phyloP scores from a whole-genome alignment of 129 eudicot genomes.

The Rutidosis leptorrhynchoides region DNA sequence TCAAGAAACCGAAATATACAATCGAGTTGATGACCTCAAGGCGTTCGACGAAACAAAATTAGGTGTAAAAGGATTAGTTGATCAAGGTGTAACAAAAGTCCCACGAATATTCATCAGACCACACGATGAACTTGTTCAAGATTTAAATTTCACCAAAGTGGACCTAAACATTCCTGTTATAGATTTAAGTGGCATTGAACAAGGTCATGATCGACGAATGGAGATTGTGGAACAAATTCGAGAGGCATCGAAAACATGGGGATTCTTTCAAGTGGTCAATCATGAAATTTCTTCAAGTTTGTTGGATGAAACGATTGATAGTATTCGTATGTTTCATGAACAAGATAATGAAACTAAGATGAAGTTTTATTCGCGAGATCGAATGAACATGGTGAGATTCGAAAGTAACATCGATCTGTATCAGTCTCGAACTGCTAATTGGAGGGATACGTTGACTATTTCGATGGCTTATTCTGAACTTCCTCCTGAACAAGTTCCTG shows the following conservation, averaged over 20 bases:
- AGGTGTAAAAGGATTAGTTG: conserved; percentile 56
- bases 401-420: conserved; percentile 35
- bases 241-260: conserved; percentile 41
- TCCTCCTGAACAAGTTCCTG: conserved; percentile 37
- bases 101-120: conserved; percentile 47
- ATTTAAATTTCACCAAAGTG: not conserved
- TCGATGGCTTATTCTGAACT: conserved; percentile 16
- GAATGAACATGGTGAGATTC: conserved; percentile 25
- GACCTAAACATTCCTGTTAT: conserved; percentile 32
- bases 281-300: conserved; percentile 35
- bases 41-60: conserved; percentile 41
- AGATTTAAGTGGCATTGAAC: conserved; percentile 23
- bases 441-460: conserved; percentile 51
- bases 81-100: conserved; percentile 31
- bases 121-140: conserved; percentile 39
- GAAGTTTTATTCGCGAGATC: conserved; percentile 36
- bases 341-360: conserved; percentile 40
- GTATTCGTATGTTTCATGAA: conserved; percentile 41
- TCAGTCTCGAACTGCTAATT: conserved; percentile 36
- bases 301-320: conserved; percentile 33
- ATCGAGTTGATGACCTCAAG: conserved; percentile 32
- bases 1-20: not conserved
- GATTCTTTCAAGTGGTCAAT: conserved; percentile 48
- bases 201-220: conserved; percentile 14
- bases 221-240: conserved; percentile 30